Evolutionary conservation across 2,329 filamentous ascomycete species (phyloP), one percentile per base, ranked within the genome.

Genomic region (Pseudogymnoascus pannorum): DNA sequence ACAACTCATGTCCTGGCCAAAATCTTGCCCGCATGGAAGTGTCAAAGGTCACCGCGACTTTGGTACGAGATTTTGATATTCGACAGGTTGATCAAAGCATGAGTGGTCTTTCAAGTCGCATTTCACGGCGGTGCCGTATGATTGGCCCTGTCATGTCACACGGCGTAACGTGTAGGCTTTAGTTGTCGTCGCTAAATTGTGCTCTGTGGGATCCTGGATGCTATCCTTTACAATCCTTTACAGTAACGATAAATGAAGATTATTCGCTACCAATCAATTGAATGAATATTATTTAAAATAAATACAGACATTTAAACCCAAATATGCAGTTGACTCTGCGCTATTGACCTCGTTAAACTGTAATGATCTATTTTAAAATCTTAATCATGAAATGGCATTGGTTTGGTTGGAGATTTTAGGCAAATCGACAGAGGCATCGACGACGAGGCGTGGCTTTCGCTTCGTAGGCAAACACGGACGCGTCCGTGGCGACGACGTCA

Each of bases 21-120:
- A 70, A 75, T 40, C 66, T 76, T 4, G 73, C 72, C 7, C 68
- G 71, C 44, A 64, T 76, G 33, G 70, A 76, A 64, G 61, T 75
- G 5, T 68, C 64, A 18, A 75, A 77, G 63, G 63, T 73, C n/a
- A 60, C 68, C 2, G 68, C 72, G 1, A 72, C 69, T 3, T 51
- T 75, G 7, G 42, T 74, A 2, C 64, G 70, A 7, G 71, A 75
- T 44, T 75, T 70, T 58, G 69, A 74, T 1, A 66, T 75, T 44
- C 62, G 68, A 33, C 65, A 69, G 35, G 65, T 72, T 0, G 59
- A 74, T 51, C 68, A 2, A 48, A 62, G 16, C 66, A 69, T 57
- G 62, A 67, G 18, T 74, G 72, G 72, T 70, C 62, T 42, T 72
- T 65, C 62, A 67, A 72, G 29, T 69, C 65, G n/a, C 70, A 73